Percentiles rank a stretch among this genome's conserved stretches.
Evolutionary conservation across 257 asterid species (phyloP).

Genomic region (Anisodus acutangulus): DNA sequence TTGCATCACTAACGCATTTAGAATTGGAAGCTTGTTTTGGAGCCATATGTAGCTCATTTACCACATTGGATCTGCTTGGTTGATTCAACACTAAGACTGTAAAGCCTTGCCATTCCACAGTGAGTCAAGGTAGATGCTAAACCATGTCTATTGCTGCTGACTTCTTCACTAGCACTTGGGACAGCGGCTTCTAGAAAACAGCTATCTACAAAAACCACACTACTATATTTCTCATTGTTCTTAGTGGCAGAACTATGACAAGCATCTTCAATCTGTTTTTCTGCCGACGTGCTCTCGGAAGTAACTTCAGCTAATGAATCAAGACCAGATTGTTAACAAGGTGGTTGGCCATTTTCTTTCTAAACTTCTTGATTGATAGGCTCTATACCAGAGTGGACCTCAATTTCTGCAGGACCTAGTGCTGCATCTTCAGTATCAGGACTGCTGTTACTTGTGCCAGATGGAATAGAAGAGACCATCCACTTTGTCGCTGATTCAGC

Average conservation of each 20-base stretch:
- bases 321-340: not conserved
- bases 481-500: constrained; percentile 18
- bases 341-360: not conserved
- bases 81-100: constrained; percentile 30
- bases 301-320: constrained; percentile 22
- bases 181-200: constrained; percentile 25
- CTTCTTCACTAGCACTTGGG: constrained; percentile 30
- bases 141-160: not conserved
- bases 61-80: constrained; percentile 27
- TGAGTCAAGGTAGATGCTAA: constrained; percentile 19
- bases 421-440: constrained; percentile 16
- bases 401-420: constrained; percentile 14
- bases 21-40: constrained; percentile 16
- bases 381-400: not conserved
- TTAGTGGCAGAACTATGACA: constrained; percentile 27
- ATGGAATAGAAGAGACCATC: constrained; percentile 12
- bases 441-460: constrained; percentile 14
- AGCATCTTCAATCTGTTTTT: constrained; percentile 20
- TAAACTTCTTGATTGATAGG: not conserved
- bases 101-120: constrained; percentile 15
- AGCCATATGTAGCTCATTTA: constrained; percentile 12
- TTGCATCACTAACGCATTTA: constrained; percentile 21
- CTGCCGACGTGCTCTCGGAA: not conserved
- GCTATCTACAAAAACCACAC: not conserved
- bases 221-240: not conserved